These are phyloP conservation scores for Coemansia sp. DNA, from an alignment of 192 early-diverging fungal species.

Conservation along the genomic window DNA sequence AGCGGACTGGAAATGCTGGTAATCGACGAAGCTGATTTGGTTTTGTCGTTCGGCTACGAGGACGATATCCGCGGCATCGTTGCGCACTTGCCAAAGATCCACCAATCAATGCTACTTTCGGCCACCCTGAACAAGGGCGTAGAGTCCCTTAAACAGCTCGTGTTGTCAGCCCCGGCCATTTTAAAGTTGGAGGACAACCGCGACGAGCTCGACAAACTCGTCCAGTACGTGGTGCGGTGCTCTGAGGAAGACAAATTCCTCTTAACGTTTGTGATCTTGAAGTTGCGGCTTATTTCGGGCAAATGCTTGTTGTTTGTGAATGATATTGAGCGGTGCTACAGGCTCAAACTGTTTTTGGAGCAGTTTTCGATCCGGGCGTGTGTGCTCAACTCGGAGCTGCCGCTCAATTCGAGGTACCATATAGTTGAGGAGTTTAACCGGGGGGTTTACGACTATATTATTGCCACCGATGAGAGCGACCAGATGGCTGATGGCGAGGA, in stretches of 20 bases:
- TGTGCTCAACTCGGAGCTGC: constrained; percentile 94
- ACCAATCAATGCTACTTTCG: constrained; percentile 91
- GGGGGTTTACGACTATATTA: constrained; percentile 91
- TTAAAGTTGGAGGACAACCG: constrained; percentile 81
- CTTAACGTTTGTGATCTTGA: constrained; percentile 84
- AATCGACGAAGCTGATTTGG: constrained; percentile 95
- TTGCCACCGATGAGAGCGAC: constrained; percentile 91
- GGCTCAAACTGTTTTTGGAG: constrained; percentile 91
- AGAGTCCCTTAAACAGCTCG: constrained; percentile 77
- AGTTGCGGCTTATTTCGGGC: constrained; percentile 83
- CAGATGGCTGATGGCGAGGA: constrained; percentile 55
- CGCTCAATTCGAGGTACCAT: constrained; percentile 87
- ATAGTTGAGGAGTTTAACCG: constrained; percentile 98
- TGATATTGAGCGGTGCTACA: constrained; percentile 90
- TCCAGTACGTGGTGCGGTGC: constrained; percentile 78
- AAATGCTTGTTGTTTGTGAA: constrained; percentile 97
- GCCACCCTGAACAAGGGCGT: constrained; percentile 92
- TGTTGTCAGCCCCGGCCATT: constrained; percentile 84
- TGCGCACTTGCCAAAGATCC: constrained; percentile 76
- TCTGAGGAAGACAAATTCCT: constrained; percentile 86
- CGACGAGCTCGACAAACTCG: constrained; percentile 58
- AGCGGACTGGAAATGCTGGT: constrained; percentile 77
- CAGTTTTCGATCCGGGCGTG: constrained; percentile 92
- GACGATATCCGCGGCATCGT: constrained; percentile 82
- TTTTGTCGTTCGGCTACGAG: constrained; percentile 92